Percentiles rank a stretch among this genome's conserved stretches.
Evolutionary conservation across 176 grass and related monocot species (phyloP).

Genomic region (Thinopyrum elongatum): DNA sequence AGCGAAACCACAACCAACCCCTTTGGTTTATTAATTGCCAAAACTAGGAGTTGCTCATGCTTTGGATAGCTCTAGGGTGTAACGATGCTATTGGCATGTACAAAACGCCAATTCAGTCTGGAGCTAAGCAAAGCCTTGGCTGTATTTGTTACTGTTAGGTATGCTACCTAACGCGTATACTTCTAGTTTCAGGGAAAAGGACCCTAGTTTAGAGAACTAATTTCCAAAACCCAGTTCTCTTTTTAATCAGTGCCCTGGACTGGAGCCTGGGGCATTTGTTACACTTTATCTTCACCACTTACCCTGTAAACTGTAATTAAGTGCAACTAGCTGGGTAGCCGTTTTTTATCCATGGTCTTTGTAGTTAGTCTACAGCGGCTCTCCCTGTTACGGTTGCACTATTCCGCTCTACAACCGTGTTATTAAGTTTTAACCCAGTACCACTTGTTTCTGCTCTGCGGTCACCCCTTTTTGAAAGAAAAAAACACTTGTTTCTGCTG

Average conservation of each 20-base stretch:
- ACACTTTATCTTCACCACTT: background rate
- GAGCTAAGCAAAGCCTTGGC: background rate
- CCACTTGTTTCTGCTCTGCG: background rate
- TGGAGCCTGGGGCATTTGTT: background rate
- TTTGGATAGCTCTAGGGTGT: background rate
- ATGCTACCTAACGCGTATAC: conserved; percentile 33
- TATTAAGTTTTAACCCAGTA: background rate
- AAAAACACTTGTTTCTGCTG: background rate
- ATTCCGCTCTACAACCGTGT: background rate
- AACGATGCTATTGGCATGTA: conserved; percentile 16
- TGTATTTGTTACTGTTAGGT: conserved; percentile 31
- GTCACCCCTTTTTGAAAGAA: too few species aligned
- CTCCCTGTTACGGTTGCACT: background rate
- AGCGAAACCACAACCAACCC: conserved; percentile 16
- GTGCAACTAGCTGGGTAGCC: background rate
- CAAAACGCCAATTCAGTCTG: conserved; percentile 32
- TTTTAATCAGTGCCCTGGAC: background rate
- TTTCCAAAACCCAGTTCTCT: background rate
- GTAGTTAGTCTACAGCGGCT: background rate
- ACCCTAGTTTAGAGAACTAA: conserved; percentile 8
- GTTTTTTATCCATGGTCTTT: background rate
- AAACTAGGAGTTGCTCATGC: conserved; percentile 5
- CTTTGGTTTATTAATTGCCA: background rate
- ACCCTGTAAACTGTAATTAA: background rate
- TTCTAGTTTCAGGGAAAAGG: conserved; percentile 18